Percentiles rank a stretch among this genome's conserved stretches.
Conservation (phyloP, 1,139 yeast species). For the Blastobotrys arbuscula region DNA sequence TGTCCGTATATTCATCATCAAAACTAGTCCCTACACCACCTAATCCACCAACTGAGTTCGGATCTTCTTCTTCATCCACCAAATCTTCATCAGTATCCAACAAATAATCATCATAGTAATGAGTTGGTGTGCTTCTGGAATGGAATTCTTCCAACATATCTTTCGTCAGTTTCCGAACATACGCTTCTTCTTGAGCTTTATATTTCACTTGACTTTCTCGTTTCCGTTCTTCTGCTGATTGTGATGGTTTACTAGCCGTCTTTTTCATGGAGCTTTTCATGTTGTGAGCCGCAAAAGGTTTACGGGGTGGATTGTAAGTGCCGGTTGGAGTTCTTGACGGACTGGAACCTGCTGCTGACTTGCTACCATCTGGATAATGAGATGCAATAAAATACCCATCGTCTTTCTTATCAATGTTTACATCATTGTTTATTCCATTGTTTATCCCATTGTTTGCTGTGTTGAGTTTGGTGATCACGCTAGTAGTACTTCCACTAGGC, state of each 20-base stretch:
- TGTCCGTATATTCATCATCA: slow-evolving; percentile 33
- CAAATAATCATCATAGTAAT: slow-evolving; percentile 3
- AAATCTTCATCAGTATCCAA: slow-evolving; percentile 16
- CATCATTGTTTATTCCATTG: not conserved
- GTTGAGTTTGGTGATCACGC: not conserved
- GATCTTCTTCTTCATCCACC: slow-evolving; percentile 17
- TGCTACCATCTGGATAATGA: slow-evolving; percentile 1
- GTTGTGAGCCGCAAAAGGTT: slow-evolving; percentile 9
- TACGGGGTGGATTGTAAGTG: slow-evolving; percentile 29
- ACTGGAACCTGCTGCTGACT: not conserved
- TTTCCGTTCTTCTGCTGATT: slow-evolving; percentile 10
- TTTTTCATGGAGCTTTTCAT: slow-evolving; percentile 11
- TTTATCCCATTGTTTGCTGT: not conserved
- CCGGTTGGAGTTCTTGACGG: slow-evolving; percentile 26
- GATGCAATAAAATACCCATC: not conserved
- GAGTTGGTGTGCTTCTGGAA: slow-evolving; percentile 22
- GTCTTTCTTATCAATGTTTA: not conserved
- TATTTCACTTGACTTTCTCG: slow-evolving; percentile 31
- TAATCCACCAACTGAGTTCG: slow-evolving; percentile 23
- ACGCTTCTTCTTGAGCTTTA: slow-evolving; percentile 61
- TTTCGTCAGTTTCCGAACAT: slow-evolving; percentile 58
- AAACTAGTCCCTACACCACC: slow-evolving; percentile 35
- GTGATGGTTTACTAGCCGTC: not conserved
- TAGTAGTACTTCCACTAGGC: not conserved
- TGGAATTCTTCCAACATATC: slow-evolving; percentile 57